Evolutionary conservation across 2,329 filamentous ascomycete species (phyloP).

Genomic region (Arthrinium puccinioides): DNA sequence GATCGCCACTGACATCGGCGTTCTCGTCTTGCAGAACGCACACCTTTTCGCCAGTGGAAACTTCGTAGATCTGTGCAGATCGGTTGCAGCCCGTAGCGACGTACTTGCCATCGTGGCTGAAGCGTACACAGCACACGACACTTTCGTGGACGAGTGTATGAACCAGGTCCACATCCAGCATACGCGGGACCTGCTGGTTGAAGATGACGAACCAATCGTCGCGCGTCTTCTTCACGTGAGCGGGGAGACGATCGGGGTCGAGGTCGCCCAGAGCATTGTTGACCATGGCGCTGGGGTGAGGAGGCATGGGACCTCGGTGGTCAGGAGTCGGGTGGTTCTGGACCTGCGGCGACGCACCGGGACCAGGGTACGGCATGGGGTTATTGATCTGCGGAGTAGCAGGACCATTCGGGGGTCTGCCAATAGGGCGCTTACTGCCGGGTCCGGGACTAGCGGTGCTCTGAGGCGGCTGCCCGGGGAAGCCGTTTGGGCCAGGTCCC

Average conservation of each 20-base stretch:
- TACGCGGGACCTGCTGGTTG: conserved; percentile 83
- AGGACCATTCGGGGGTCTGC: conserved; percentile 61
- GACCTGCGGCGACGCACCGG: conserved; percentile 76
- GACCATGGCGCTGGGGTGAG: conserved; percentile 37
- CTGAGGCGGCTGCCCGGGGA: conserved; percentile 75
- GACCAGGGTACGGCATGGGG: conserved; percentile 77
- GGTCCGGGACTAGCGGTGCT: conserved; percentile 83
- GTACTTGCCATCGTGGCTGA: conserved; percentile 91
- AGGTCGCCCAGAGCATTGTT: conserved; percentile 72
- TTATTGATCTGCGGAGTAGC: conserved; percentile 90
- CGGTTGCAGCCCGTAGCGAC: conserved; percentile 96
- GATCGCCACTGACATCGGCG: conserved; percentile 79
- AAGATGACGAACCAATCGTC: conserved; percentile 96
- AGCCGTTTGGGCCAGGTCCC: conserved; percentile 57
- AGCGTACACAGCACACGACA: conserved; percentile 95
- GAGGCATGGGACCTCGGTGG: conserved; percentile 48
- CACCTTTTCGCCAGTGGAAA: conserved; percentile 77
- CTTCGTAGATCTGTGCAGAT: conserved; percentile 99
- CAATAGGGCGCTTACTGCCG: conserved; percentile 62
- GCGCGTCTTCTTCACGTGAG: conserved; percentile 81
- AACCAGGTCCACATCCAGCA: conserved; percentile 87
- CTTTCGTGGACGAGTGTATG: conserved; percentile 92
- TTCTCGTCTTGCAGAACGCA: conserved; percentile 85
- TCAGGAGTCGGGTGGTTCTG: conserved; percentile 70
- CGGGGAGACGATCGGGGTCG: conserved; percentile 76